These are phyloP conservation scores for Auxenochlorella pyrenoidosa DNA, from an alignment of 139 green algal species.

Conservation along the genomic window DNA sequence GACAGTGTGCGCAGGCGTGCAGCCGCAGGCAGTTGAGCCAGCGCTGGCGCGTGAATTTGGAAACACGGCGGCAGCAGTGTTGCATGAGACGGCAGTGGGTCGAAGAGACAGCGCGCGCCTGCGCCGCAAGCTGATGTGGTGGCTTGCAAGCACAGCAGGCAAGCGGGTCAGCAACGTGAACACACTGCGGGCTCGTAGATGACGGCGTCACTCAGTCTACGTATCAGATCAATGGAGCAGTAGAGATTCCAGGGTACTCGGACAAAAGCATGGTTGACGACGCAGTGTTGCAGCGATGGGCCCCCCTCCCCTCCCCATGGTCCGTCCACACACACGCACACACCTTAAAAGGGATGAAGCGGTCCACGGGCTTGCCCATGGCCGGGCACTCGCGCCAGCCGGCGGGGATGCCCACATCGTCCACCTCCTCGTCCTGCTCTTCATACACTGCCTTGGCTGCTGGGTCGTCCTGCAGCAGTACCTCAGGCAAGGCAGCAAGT, in stretches of 20 bases:
- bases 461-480: not conserved
- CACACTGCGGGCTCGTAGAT: too few species aligned
- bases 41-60: too few species aligned
- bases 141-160: too few species aligned
- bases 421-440: conserved; percentile 45
- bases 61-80: not conserved
- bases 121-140: not conserved
- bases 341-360: conserved; percentile 52
- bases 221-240: too few species aligned
- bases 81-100: not conserved
- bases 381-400: conserved; percentile 45
- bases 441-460: not conserved
- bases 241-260: too few species aligned
- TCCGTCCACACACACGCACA: too few species aligned
- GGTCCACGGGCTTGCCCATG: conserved; percentile 36
- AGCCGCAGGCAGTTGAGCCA: too few species aligned
- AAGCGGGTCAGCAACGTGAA: too few species aligned
- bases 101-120: not conserved
- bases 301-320: too few species aligned
- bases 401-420: conserved; percentile 32
- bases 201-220: too few species aligned
- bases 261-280: too few species aligned
- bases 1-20: too few species aligned
- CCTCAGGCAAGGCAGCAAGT: not conserved
- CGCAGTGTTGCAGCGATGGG: not conserved